Evolutionary conservation across 1,284 basidiomycete genomes (phyloP).

Genomic region (Phellinidium pouzarii): DNA sequence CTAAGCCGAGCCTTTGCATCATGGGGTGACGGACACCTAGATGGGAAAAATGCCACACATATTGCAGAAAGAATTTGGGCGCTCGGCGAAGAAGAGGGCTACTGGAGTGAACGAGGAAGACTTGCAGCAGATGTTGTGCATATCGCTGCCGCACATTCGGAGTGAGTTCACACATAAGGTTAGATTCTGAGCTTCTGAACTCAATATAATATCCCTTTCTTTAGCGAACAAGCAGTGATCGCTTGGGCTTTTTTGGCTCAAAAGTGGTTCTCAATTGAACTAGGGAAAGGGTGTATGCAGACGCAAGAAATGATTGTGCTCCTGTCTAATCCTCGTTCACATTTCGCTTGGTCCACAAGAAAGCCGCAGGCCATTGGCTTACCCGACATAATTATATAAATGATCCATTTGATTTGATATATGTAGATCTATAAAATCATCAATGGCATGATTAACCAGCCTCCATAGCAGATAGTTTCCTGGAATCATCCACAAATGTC

Average conservation of each 20-base stretch:
- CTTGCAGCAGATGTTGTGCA: slow-evolving; percentile 52
- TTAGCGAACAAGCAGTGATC: slow-evolving; percentile 31
- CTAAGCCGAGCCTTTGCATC: slow-evolving; percentile 37
- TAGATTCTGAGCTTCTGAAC: neutral
- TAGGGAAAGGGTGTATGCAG: slow-evolving; percentile 47
- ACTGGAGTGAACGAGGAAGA: slow-evolving; percentile 54
- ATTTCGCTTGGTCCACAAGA: slow-evolving; percentile 42
- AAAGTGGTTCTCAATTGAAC: slow-evolving; percentile 49
- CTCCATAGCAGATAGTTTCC: too few species aligned
- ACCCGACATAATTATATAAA: neutral
- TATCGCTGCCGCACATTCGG: slow-evolving; percentile 53
- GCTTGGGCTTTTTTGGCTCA: slow-evolving; percentile 44
- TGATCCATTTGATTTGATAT: neutral
- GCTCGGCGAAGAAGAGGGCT: slow-evolving; percentile 51
- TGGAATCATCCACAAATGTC: slow-evolving; percentile 5
- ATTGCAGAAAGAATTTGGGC: slow-evolving; percentile 46
- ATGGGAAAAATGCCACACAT: slow-evolving; percentile 42
- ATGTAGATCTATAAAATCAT: too few species aligned
- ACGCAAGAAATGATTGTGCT: slow-evolving; percentile 33
- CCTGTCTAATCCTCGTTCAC: slow-evolving; percentile 33
- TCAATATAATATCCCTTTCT: neutral
- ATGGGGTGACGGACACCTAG: slow-evolving; percentile 40
- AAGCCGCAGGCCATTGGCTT: neutral
- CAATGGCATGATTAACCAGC: too few species aligned
- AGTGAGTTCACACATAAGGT: slow-evolving; percentile 38